These are phyloP conservation scores for Nicotiana sylvestris DNA, from an alignment of 257 asterid genomes.

Conservation along the genomic window DNA sequence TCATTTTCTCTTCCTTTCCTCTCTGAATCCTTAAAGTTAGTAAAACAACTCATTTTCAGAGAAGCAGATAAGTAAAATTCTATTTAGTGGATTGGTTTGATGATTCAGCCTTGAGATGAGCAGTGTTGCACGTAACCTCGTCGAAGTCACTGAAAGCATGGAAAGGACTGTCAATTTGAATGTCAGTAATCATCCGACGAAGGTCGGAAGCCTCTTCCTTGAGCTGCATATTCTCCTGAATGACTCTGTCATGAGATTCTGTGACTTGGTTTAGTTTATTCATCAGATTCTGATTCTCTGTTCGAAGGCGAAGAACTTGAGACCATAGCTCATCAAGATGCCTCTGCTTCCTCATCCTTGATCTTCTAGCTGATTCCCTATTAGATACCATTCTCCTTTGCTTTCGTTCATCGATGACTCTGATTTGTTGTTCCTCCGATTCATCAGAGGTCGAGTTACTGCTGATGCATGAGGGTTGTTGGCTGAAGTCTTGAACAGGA, in stretches of 20 bases:
- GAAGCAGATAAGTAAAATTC: constrained; percentile 34
- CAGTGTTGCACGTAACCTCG: constrained; percentile 55
- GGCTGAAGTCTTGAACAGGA: constrained; percentile 29
- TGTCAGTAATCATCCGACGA: constrained; percentile 22
- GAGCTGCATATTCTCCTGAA: constrained; percentile 35
- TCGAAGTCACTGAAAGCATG: constrained; percentile 46
- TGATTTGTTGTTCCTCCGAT: constrained; percentile 32
- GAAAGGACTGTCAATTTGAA: constrained; percentile 30
- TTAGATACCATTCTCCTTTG: constrained; percentile 58
- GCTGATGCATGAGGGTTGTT: constrained; percentile 22
- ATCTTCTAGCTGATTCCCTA: constrained; percentile 58
- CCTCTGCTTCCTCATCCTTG: constrained; percentile 62
- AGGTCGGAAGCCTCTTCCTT: constrained; percentile 38
- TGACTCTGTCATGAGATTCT: constrained; percentile 28
- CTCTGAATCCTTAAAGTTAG: neutral
- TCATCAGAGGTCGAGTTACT: constrained; percentile 52
- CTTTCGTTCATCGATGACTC: constrained; percentile 34
- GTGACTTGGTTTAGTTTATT: constrained; percentile 28
- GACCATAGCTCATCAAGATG: constrained; percentile 54
- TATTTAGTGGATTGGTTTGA: constrained; percentile 38
- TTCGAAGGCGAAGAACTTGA: constrained; percentile 31
- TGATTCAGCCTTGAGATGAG: constrained; percentile 49
- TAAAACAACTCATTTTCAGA: constrained; percentile 23
- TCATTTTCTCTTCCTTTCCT: constrained; percentile 4
- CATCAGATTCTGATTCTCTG: constrained; percentile 28